Conservation (phyloP, 2,329 filamentous ascomycete genomes). For the Neonectria ditissima region DNA sequence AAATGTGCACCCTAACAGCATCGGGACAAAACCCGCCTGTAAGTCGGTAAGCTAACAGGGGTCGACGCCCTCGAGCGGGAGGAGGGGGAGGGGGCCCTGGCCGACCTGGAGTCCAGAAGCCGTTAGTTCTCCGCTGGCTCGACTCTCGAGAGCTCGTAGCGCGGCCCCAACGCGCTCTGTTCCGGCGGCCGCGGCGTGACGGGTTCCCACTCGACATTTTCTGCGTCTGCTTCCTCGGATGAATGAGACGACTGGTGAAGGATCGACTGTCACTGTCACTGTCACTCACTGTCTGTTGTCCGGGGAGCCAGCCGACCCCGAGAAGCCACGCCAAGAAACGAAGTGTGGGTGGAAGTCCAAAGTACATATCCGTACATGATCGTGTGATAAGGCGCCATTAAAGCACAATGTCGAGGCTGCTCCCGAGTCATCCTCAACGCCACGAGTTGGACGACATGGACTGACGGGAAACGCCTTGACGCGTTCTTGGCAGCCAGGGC, state of each 20-base stretch:
- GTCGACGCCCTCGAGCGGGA: slow-evolving; percentile 30
- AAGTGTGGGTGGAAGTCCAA: slow-evolving; percentile 1
- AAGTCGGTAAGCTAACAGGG: slow-evolving; percentile 21
- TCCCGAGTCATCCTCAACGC: slow-evolving; percentile 25
- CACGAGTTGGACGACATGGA: slow-evolving; percentile 16
- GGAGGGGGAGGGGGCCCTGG: slow-evolving; percentile 36
- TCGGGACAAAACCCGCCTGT: slow-evolving; percentile 7
- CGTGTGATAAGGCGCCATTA: slow-evolving; percentile 26
- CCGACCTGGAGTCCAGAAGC: slow-evolving; percentile 31
- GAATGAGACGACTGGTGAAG: neutral
- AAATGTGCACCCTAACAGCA: neutral
- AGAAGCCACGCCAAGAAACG: slow-evolving; percentile 5
- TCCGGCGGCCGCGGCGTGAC: slow-evolving; percentile 18
- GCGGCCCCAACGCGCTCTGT: slow-evolving; percentile 18
- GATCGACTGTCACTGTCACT: neutral
- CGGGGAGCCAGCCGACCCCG: slow-evolving; percentile 22
- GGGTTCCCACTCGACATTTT: slow-evolving; percentile 16
- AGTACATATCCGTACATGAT: neutral
- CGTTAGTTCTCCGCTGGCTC: slow-evolving; percentile 40
- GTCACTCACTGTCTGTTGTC: neutral
- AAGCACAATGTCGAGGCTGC: slow-evolving; percentile 14
- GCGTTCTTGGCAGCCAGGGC: slow-evolving; percentile 2
- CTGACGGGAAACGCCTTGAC: neutral
- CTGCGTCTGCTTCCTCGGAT: neutral
- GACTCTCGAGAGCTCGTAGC: slow-evolving; percentile 31